Conservation (phyloP, 2,329 filamentous ascomycete genomes). For the Alternaria sp. region DNA sequence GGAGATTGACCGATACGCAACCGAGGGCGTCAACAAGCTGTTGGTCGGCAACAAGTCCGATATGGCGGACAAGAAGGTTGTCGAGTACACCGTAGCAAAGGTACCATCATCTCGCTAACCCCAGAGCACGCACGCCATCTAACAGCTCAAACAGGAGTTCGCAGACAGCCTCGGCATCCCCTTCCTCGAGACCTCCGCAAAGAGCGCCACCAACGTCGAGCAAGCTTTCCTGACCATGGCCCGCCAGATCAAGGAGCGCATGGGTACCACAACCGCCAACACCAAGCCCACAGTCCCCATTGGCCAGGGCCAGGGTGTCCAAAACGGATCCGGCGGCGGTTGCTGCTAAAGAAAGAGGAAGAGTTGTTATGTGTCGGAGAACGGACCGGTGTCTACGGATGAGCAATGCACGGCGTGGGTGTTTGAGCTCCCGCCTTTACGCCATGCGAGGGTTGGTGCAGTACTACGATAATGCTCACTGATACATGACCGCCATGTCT, state of each 20-base stretch:
- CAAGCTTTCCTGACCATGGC: constrained; percentile 99
- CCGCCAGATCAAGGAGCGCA: constrained; percentile 99
- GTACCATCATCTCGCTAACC: constrained; percentile 59
- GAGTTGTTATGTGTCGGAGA: constrained; percentile 15
- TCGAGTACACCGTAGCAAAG: constrained; percentile 99
- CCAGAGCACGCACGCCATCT: constrained; percentile 9
- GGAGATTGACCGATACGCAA: constrained; percentile 98
- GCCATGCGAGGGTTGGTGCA: constrained; percentile 28
- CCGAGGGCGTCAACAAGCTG: constrained; percentile 99
- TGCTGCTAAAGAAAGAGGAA: constrained; percentile 75
- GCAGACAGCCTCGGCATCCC: constrained; percentile 98
- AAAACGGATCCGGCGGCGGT: constrained; percentile 81
- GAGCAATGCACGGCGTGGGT: constrained; percentile 37
- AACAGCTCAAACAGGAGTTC: constrained; percentile 74
- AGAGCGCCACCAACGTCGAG: constrained; percentile 99
- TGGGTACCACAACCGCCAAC: constrained; percentile 97
- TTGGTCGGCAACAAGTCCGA: constrained; percentile 99
- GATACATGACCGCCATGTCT: constrained; percentile 29
- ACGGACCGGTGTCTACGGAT: constrained; percentile 19
- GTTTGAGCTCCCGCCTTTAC: constrained; percentile 32
- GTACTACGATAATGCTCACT: constrained; percentile 37
- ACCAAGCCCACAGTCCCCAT: constrained; percentile 98
- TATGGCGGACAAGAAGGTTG: constrained; percentile 99
- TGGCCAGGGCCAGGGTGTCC: constrained; percentile 91
- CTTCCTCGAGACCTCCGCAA: constrained; percentile 99